Conservation (phyloP, 1,139 yeast species). For the Suhomyces kunorum region DNA sequence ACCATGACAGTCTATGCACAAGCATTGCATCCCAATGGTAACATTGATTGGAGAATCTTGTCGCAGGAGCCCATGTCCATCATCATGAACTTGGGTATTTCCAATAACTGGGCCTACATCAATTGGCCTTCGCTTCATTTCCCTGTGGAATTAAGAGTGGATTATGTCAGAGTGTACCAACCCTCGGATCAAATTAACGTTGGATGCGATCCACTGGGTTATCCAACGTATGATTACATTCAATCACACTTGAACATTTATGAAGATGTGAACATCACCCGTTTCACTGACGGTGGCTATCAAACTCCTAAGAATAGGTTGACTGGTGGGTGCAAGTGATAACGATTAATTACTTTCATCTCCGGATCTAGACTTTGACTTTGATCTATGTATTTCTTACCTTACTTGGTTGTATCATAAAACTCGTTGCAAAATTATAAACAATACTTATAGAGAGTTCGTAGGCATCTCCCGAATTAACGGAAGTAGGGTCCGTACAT, state of each 20-base stretch:
- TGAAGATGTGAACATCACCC: conserved; percentile 59
- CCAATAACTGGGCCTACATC: conserved; percentile 80
- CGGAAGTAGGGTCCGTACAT: conserved; percentile 48
- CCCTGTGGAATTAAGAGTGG: conserved; percentile 69
- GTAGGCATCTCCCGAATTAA: conserved; percentile 14
- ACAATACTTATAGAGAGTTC: conserved; percentile 3
- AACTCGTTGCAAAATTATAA: conserved; percentile 2
- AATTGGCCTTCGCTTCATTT: conserved; percentile 71
- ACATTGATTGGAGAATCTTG: conserved; percentile 70
- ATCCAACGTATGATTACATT: conserved; percentile 77
- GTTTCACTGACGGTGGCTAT: conserved; percentile 70
- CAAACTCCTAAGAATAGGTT: conserved; percentile 54
- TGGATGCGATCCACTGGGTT: conserved; percentile 75
- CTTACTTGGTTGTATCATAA: conserved; percentile 10
- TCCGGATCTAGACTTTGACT: conserved; percentile 5
- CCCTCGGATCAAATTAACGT: conserved; percentile 52
- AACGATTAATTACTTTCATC: conserved; percentile 10
- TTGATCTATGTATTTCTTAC: conserved; percentile 9
- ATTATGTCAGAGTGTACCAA: conserved; percentile 79
- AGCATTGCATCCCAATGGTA: conserved; percentile 80
- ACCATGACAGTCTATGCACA: conserved; percentile 62
- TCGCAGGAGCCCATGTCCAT: conserved; percentile 87
- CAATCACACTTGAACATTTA: conserved; percentile 64
- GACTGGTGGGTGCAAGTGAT: conserved; percentile 19
- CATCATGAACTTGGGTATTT: conserved; percentile 74